Conservation (phyloP, 2,329 filamentous ascomycete species). For the Colletotrichum somersetense region DNA sequence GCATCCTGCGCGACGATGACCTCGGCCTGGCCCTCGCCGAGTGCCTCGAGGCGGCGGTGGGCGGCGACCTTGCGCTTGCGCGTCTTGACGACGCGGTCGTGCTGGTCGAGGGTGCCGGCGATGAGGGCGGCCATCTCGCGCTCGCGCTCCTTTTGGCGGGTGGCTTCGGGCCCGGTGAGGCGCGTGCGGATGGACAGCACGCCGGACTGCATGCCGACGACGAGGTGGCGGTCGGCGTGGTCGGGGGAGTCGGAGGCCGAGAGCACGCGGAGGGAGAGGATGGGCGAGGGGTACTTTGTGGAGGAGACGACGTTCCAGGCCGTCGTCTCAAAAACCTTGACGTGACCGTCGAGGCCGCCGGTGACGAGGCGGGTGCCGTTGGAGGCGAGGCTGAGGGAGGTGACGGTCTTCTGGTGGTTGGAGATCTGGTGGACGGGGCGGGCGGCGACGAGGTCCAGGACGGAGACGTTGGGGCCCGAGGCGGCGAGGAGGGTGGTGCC, state of each 20-base stretch:
- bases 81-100: slow-evolving; percentile 79
- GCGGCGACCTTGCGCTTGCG: slow-evolving; percentile 69
- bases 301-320: slow-evolving; percentile 97
- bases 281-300: slow-evolving; percentile 91
- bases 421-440: slow-evolving; percentile 87
- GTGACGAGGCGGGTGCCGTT: slow-evolving; percentile 85
- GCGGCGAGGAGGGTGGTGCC: slow-evolving; percentile 89
- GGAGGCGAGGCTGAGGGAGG: slow-evolving; percentile 84
- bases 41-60: slow-evolving; percentile 76
- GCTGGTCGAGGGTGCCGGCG: slow-evolving; percentile 81
- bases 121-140: slow-evolving; percentile 88
- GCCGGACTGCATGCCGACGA: slow-evolving; percentile 94
- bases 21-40: slow-evolving; percentile 82
- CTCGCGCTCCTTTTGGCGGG: slow-evolving; percentile 79
- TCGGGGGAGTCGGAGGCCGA: slow-evolving; percentile 51
- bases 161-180: slow-evolving; percentile 85
- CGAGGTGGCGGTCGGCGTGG: slow-evolving; percentile 82
- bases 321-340: slow-evolving; percentile 95
- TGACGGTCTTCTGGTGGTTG: slow-evolving; percentile 98
- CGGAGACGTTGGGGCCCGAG: slow-evolving; percentile 87
- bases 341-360: slow-evolving; percentile 92
- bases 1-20: slow-evolving; percentile 86
- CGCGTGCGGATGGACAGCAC: slow-evolving; percentile 91
- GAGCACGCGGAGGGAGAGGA: slow-evolving; percentile 86
- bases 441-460: slow-evolving; percentile 92